These are phyloP conservation scores for Gossypium australe DNA, from an alignment of 345 rosid genomes.

Conservation along the genomic window DNA sequence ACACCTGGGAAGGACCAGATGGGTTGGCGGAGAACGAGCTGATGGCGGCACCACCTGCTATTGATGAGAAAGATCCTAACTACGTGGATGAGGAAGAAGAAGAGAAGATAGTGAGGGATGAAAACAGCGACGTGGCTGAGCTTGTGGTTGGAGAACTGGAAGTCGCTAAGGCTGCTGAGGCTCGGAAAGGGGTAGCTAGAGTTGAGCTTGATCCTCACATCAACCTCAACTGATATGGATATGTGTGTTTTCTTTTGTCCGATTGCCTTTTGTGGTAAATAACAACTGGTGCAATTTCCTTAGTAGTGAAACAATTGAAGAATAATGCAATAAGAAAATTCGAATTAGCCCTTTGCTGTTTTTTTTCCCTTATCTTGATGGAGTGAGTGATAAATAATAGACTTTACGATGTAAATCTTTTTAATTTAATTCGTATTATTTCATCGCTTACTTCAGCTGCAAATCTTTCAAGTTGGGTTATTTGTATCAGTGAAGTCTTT, in stretches of 20 bases:
- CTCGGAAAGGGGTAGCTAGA: conserved; percentile 47
- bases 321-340: not conserved
- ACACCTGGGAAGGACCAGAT: conserved; percentile 81
- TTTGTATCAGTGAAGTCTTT: no score
- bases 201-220: conserved; percentile 55
- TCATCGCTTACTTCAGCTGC: no score
- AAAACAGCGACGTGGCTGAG: conserved; percentile 37
- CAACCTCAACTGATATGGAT: not conserved
- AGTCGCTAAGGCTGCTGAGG: conserved; percentile 52
- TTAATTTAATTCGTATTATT: no score
- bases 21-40: conserved; percentile 48
- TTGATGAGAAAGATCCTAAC: conserved; percentile 76
- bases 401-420: no score
- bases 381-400: no score
- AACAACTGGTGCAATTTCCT: not conserved
- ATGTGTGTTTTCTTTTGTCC: not conserved
- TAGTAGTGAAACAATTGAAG: not conserved
- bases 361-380: no score
- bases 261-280: not conserved
- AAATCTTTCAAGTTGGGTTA: no score
- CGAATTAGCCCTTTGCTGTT: not conserved
- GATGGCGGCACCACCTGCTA: conserved; percentile 42
- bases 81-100: conserved; percentile 58
- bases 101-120: conserved; percentile 25
- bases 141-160: conserved; percentile 54